phyloP scores from a whole-genome alignment of 2,329 filamentous ascomycete genomes.

The Pezicula neosporulosa region DNA sequence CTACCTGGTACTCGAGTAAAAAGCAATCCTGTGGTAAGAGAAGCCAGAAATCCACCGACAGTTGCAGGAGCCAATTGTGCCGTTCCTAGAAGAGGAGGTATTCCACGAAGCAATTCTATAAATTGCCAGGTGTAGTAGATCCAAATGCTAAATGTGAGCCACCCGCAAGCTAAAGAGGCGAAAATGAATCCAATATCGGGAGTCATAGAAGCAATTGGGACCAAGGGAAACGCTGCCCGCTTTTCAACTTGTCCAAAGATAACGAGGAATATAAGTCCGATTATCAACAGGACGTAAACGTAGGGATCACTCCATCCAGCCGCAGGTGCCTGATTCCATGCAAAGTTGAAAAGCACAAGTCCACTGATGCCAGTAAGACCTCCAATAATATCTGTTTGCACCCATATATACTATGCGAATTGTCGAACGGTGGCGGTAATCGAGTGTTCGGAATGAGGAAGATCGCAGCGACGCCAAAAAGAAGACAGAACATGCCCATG shows the following conservation, averaged over 20 bases:
- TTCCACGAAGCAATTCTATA: constrained; percentile 19
- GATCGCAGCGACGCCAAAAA: neutral
- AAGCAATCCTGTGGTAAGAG: constrained; percentile 30
- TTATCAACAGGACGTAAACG: constrained; percentile 43
- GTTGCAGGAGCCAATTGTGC: constrained; percentile 25
- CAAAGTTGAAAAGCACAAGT: neutral
- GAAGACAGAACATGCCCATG: neutral
- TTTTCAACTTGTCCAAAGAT: constrained; percentile 53
- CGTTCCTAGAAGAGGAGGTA: constrained; percentile 25
- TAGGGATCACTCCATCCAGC: neutral
- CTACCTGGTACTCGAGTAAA: constrained; percentile 25
- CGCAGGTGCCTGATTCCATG: neutral
- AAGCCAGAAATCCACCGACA: constrained; percentile 27
- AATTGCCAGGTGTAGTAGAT: constrained; percentile 23
- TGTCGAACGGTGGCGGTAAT: too few relatives aligned
- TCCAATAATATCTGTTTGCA: neutral
- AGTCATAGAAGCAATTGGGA: constrained; percentile 50
- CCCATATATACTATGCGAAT: too few relatives aligned
- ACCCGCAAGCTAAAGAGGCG: constrained; percentile 22
- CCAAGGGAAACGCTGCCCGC: constrained; percentile 45
- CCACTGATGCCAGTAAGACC: neutral
- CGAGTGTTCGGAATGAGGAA: neutral
- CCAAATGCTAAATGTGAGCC: constrained; percentile 25
- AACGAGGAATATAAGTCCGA: constrained; percentile 50
- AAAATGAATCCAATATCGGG: constrained; percentile 46